Evolutionary conservation across 768 basidiomycete genomes (phyloP).

Genomic region (Kondoa malvinella): DNA sequence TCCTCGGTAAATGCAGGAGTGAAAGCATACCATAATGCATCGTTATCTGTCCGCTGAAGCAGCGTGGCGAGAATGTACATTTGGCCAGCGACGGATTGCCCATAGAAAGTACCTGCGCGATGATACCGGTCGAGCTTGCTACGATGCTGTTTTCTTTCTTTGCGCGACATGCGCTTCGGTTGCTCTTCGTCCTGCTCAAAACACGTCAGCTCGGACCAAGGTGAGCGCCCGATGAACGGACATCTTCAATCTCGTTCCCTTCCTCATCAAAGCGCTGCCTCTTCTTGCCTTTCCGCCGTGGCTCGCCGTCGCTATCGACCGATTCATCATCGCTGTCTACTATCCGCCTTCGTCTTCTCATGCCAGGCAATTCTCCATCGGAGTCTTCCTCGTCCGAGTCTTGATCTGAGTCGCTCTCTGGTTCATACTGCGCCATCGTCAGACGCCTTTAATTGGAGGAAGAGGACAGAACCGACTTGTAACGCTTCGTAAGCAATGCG

Average conservation of each 20-base stretch:
- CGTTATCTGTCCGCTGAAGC: constrained; percentile 83
- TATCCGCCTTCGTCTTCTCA: constrained; percentile 37
- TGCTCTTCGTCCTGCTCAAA: background rate
- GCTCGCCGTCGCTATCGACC: constrained; percentile 34
- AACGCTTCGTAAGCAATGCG: constrained; percentile 68
- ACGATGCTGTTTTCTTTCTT: constrained; percentile 50
- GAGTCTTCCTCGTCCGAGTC: constrained; percentile 28
- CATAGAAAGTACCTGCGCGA: constrained; percentile 62
- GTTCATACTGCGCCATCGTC: constrained; percentile 36
- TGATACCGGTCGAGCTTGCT: constrained; percentile 65
- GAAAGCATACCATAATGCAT: constrained; percentile 61
- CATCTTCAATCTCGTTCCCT: constrained; percentile 30
- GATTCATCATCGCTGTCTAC: constrained; percentile 38
- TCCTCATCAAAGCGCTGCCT: constrained; percentile 42
- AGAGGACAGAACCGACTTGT: constrained; percentile 39
- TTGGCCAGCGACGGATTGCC: constrained; percentile 73
- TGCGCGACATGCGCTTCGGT: constrained; percentile 47
- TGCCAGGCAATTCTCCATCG: constrained; percentile 25
- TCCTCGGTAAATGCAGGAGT: background rate
- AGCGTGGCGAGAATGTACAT: constrained; percentile 77
- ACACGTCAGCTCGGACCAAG: constrained; percentile 10
- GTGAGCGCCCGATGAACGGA: constrained; percentile 8
- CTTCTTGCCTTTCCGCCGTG: constrained; percentile 37
- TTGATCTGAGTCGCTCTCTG: constrained; percentile 27
- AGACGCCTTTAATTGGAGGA: background rate